Evolutionary conservation across 257 asterid genomes (phyloP).

Genomic region (Ophiorrhiza pumila): DNA sequence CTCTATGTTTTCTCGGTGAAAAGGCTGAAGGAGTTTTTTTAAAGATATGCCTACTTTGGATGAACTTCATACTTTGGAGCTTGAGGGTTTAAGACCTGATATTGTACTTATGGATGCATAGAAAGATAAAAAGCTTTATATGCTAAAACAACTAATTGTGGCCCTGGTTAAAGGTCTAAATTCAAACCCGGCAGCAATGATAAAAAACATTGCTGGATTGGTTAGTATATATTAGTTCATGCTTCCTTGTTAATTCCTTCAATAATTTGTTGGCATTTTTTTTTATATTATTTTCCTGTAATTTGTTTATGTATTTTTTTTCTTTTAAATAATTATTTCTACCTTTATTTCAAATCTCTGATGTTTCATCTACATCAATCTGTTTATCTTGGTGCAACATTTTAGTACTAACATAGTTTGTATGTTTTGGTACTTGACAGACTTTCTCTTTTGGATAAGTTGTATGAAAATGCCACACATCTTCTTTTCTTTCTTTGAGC

Average conservation of each 20-base stretch:
- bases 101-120: slow-evolving; percentile 78
- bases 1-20: too few species aligned
- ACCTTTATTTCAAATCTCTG: neutral
- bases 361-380: neutral
- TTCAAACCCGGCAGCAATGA: slow-evolving; percentile 71
- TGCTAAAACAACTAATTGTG: slow-evolving; percentile 76
- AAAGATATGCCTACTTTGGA: slow-evolving; percentile 83
- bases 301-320: neutral
- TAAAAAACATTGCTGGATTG: slow-evolving; percentile 94
- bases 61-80: slow-evolving; percentile 79
- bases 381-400: neutral
- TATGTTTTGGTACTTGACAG: neutral
- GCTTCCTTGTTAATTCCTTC: neutral
- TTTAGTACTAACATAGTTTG: neutral
- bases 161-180: slow-evolving; percentile 83
- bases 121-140: slow-evolving; percentile 85
- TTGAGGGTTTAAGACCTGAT: slow-evolving; percentile 77
- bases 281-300: neutral
- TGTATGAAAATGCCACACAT: neutral
- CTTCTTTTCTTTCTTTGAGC: neutral
- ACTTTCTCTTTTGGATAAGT: neutral
- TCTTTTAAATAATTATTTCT: neutral
- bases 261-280: neutral
- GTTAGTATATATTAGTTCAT: slow-evolving; percentile 46
- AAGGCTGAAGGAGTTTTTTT: slow-evolving; percentile 78